These are phyloP conservation scores for Phialemonium atrogriseum DNA, from an alignment of 2,329 filamentous ascomycete genomes.

Conservation along the genomic window DNA sequence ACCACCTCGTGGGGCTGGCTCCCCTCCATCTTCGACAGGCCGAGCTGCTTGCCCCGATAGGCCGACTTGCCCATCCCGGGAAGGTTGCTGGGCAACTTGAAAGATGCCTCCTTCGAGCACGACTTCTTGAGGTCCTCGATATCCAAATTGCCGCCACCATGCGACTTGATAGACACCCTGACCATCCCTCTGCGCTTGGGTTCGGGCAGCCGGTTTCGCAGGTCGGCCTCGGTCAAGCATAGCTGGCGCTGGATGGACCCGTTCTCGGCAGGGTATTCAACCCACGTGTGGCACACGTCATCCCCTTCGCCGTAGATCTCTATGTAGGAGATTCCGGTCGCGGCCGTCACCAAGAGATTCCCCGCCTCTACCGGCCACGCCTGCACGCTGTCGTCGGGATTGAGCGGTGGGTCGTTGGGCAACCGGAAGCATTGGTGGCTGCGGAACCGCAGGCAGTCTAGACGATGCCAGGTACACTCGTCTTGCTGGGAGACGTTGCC, in stretches of 20 bases:
- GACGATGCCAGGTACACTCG: conserved; percentile 85
- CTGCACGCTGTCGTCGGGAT: conserved; percentile 68
- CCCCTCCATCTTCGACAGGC: conserved; percentile 62
- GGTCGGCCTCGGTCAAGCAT: conserved; percentile 63
- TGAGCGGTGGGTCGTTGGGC: conserved; percentile 60
- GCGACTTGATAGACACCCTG: conserved; percentile 66
- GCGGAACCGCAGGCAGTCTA: conserved; percentile 82
- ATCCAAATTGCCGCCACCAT: conserved; percentile 63
- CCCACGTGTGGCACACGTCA: conserved; percentile 68
- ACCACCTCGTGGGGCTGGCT: conserved; percentile 65
- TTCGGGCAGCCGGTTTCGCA: conserved; percentile 64
- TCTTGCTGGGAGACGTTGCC: conserved; percentile 66
- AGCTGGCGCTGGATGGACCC: conserved; percentile 62
- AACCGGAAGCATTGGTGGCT: conserved; percentile 85
- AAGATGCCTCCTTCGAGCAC: conserved; percentile 59
- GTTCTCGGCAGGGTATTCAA: conserved; percentile 65
- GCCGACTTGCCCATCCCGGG: conserved; percentile 53
- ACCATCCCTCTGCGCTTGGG: conserved; percentile 64
- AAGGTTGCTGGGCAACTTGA: conserved; percentile 60
- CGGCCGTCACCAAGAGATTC: conserved; percentile 67
- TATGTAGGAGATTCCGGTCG: conserved; percentile 75
- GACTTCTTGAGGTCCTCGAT: conserved; percentile 70
- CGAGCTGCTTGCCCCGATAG: conserved; percentile 68
- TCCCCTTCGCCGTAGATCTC: conserved; percentile 79
- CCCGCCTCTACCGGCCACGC: conserved; percentile 77